Evolutionary conservation across 371 early-diverging fungal genomes (phyloP), one percentile per base, ranked within the genome.

Genomic region (Mortierella sp.): DNA sequence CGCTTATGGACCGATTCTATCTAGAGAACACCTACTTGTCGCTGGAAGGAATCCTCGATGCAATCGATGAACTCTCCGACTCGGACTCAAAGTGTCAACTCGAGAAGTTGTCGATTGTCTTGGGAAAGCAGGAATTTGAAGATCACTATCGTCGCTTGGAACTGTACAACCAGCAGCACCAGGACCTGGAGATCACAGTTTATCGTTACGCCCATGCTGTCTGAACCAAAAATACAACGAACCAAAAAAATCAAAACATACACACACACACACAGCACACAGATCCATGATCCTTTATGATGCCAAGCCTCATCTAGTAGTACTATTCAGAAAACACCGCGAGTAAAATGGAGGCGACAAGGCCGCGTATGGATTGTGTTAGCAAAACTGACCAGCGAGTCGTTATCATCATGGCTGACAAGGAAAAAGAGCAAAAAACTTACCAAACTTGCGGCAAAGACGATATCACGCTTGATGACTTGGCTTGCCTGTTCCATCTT

Each of bases 401-500:
- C 13, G 18, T 41, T 19, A 39, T 28, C 13, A 38, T n/a, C 57
- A 49, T 53, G 16, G 53, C 14, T 31, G 2, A 21, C 8, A 38
- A 54, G 8, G 21, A 42, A 38, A 23, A 30, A 8, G 19, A 24
- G 38, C 9, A 21, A 5, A 23, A 1, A 31, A 72, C 85, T 80
- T 86, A 89, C 89, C 80, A 99, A 86, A 58, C 94, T 94, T 21
- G 95, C 94, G 0, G 98, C 97, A 94, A 99, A 99, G 21, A 99
- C 98, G 83, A 99, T 99, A 81, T 99, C 99, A 63, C 99, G 91
- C 69, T 96, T 94, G 70, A 99, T 98, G 30, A 91, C 84, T 68
- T 89, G 90, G 49, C 93, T 89, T 5, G 98, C 99, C 50, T 91
- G 88, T 64, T 96, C 95, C 95, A 99, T 98, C 83, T 98, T 96